phyloP scores from a whole-genome alignment of 805 yeast species.

The Pichia rugopelliculosa region DNA sequence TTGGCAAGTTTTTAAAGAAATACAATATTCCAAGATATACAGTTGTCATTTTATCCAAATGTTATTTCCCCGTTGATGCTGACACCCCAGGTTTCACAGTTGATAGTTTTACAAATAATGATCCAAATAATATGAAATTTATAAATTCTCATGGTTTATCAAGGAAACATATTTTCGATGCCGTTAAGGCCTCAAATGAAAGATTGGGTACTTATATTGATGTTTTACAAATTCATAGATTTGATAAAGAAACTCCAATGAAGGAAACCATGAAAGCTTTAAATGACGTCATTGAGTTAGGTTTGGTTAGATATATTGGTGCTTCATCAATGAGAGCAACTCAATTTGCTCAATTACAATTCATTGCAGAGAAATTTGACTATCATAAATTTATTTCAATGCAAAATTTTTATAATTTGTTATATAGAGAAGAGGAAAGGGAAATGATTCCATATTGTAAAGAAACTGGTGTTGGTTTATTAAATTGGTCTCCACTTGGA shows the following conservation, averaged over 20 bases:
- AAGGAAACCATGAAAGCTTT: conserved; percentile 50
- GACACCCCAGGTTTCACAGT: conserved; percentile 7
- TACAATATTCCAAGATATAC: conserved; percentile 23
- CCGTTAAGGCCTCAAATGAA: conserved; percentile 31
- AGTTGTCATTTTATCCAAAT: conserved; percentile 26
- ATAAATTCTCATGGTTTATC: conserved; percentile 34
- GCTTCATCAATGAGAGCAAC: conserved; percentile 53
- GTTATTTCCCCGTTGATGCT: conserved; percentile 11
- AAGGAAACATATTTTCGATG: conserved; percentile 41
- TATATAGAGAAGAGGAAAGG: conserved; percentile 55
- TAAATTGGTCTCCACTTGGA: conserved; percentile 59
- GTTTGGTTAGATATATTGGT: conserved; percentile 48
- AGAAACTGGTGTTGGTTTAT: conserved; percentile 43
- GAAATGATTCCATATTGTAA: conserved; percentile 51
- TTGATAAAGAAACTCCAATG: conserved; percentile 40
- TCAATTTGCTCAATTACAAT: conserved; percentile 48
- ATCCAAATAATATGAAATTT: conserved; percentile 9
- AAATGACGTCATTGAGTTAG: conserved; percentile 41
- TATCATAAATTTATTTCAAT: conserved; percentile 53
- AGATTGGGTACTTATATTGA: conserved; percentile 47
- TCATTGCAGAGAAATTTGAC: conserved; percentile 45
- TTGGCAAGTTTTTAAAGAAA: conserved; percentile 24
- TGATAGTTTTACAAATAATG: background rate
- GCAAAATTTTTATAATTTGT: conserved; percentile 49
- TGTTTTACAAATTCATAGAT: conserved; percentile 50